Conservation (phyloP, 176 grass and related monocot species). For the Aegilops sharonensis region DNA sequence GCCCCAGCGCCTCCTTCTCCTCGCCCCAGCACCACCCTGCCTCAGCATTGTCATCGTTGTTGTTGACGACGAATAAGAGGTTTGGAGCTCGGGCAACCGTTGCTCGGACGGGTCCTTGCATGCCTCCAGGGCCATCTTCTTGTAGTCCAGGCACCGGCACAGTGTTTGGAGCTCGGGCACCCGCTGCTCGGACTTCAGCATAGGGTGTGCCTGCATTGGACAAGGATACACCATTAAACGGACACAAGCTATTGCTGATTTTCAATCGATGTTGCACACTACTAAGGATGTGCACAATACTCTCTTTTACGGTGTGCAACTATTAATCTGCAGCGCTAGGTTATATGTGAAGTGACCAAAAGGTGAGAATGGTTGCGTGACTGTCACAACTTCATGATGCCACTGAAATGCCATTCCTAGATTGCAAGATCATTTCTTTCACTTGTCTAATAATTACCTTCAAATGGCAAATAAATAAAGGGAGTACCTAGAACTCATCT, state of each 20-base stretch:
- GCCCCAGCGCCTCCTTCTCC: too few relatives aligned
- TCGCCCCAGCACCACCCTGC: too few relatives aligned
- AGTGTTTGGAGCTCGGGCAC: too few relatives aligned
- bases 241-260: not conserved
- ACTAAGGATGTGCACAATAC: not conserved
- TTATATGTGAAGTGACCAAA: not conserved
- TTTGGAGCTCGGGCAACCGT: too few relatives aligned
- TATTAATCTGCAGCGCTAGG: not conserved
- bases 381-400: not conserved
- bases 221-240: not conserved
- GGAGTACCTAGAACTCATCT: too few relatives aligned
- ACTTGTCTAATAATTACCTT: not conserved
- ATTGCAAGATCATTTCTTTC: not conserved
- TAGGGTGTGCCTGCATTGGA: constrained; percentile 51
- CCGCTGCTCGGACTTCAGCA: too few relatives aligned
- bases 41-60: too few relatives aligned
- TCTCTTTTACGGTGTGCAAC: not conserved
- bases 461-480: not conserved
- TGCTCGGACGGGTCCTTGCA: too few relatives aligned
- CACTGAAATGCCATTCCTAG: not conserved
- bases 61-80: too few relatives aligned
- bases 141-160: too few relatives aligned
- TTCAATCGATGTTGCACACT: too few relatives aligned
- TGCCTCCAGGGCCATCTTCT: too few relatives aligned
- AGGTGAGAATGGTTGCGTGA: not conserved